A percentile compares a stretch with the other conserved stretches of the same genome.
phyloP scores from a whole-genome alignment of 2,329 filamentous ascomycete species.

The Nemania sp. region DNA sequence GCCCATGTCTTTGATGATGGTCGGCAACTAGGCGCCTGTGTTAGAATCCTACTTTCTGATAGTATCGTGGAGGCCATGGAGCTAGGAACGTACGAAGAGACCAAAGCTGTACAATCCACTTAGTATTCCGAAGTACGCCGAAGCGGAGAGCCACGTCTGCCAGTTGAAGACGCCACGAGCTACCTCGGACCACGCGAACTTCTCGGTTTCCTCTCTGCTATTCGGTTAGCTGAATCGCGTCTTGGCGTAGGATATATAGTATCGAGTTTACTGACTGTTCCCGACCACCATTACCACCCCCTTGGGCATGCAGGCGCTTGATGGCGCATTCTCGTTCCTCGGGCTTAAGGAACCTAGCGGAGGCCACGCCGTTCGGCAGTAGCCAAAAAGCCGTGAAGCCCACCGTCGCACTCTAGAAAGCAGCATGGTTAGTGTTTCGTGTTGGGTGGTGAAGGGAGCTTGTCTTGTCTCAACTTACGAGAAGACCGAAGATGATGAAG shows the following conservation, averaged over 20 bases:
- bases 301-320: constrained; percentile 56
- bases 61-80: not conserved
- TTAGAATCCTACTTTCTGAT: not conserved
- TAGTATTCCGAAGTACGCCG: constrained; percentile 70
- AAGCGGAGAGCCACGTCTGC: constrained; percentile 73
- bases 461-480: constrained; percentile 53
- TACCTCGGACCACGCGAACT: constrained; percentile 72
- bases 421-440: constrained; percentile 14
- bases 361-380: constrained; percentile 67
- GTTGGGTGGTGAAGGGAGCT: not conserved
- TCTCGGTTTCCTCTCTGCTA: constrained; percentile 56
- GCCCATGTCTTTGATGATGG: constrained; percentile 70
- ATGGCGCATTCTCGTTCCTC: constrained; percentile 65
- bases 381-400: constrained; percentile 64
- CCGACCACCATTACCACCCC: constrained; percentile 46
- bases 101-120: constrained; percentile 72
- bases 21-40: constrained; percentile 62
- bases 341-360: constrained; percentile 64
- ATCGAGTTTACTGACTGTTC: constrained; percentile 48
- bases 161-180: constrained; percentile 68
- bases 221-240: constrained; percentile 36
- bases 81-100: constrained; percentile 65
- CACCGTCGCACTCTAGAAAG: constrained; percentile 63
- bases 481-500: constrained; percentile 69
- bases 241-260: not conserved